Conservation (phyloP, 2,329 filamentous ascomycete species). For the Botrytis porri region DNA sequence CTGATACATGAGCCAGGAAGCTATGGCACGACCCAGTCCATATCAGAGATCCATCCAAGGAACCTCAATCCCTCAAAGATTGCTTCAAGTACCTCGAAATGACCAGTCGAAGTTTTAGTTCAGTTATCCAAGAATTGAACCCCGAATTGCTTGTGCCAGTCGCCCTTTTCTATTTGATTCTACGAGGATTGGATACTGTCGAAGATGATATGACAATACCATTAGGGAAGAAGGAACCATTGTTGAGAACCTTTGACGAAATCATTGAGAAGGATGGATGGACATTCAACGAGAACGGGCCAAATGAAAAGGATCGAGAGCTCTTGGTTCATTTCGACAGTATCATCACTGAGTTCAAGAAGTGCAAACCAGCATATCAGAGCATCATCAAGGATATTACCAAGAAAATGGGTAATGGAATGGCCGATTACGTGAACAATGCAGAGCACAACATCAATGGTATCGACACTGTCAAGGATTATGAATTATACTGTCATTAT, state of each 20-base stretch:
- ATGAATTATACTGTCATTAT: slow-evolving; percentile 97
- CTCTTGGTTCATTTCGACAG: slow-evolving; percentile 89
- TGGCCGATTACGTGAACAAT: slow-evolving; percentile 92
- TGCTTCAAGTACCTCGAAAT: slow-evolving; percentile 84
- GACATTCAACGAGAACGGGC: slow-evolving; percentile 82
- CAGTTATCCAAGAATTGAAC: slow-evolving; percentile 94
- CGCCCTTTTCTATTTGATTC: slow-evolving; percentile 85
- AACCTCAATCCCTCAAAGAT: slow-evolving; percentile 68
- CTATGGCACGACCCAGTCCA: slow-evolving; percentile 95
- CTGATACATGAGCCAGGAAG: slow-evolving; percentile 60
- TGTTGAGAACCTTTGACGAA: slow-evolving; percentile 78
- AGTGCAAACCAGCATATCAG: slow-evolving; percentile 79
- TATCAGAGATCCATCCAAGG: slow-evolving; percentile 71
- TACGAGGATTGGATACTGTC: slow-evolving; percentile 94
- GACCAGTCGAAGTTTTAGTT: slow-evolving; percentile 89
- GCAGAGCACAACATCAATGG: slow-evolving; percentile 77
- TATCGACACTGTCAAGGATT: slow-evolving; percentile 80
- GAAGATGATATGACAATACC: slow-evolving; percentile 97
- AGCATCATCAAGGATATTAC: slow-evolving; percentile 91
- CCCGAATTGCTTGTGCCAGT: slow-evolving; percentile 89
- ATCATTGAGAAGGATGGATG: slow-evolving; percentile 81
- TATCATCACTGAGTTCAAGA: slow-evolving; percentile 81
- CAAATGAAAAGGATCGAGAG: slow-evolving; percentile 90
- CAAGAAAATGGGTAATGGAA: slow-evolving; percentile 93
- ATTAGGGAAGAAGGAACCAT: slow-evolving; percentile 75